phyloP scores from a whole-genome alignment of 192 early-diverging fungal species.

The Podila verticillata region DNA sequence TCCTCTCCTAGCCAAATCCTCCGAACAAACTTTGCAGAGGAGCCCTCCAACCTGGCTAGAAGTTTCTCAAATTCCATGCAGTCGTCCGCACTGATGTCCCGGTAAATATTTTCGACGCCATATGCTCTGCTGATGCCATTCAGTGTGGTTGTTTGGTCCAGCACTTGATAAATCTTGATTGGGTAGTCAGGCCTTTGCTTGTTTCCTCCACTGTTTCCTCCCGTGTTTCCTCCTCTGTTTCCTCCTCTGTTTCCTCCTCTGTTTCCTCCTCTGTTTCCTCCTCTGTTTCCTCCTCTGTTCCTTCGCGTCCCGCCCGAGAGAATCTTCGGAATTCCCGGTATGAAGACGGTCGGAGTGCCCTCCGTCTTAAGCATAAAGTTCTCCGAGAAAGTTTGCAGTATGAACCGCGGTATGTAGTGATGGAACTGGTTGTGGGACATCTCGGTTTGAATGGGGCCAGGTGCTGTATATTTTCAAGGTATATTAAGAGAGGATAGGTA shows the following conservation, averaged over 20 bases:
- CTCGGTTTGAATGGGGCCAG: too few relatives aligned
- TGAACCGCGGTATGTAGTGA: conserved; percentile 49
- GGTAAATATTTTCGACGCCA: conserved; percentile 13
- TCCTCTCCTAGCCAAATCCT: conserved; percentile 16
- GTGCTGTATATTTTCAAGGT: too few relatives aligned
- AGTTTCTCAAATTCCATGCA: conserved; percentile 47
- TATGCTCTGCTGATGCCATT: conserved; percentile 6
- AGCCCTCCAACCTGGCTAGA: conserved; percentile 16
- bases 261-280: neutral
- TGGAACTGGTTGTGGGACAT: conserved; percentile 48
- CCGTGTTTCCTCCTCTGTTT: neutral
- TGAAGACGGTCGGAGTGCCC: too few relatives aligned
- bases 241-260: conserved; percentile 3
- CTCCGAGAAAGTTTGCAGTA: conserved; percentile 34
- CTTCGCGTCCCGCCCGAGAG: neutral
- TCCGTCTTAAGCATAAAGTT: too few relatives aligned
- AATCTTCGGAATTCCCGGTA: too few relatives aligned
- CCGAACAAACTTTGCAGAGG: conserved; percentile 16
- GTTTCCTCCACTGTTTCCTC: too few relatives aligned
- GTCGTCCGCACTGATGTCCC: conserved; percentile 13
- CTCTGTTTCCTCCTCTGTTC: neutral
- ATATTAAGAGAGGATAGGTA: too few relatives aligned
- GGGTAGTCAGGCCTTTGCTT: too few relatives aligned
- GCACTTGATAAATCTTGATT: conserved; percentile 16
- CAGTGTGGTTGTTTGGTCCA: neutral